A percentile compares a stretch with the other conserved stretches of the same genome.
phyloP scores from a whole-genome alignment of 768 basidiomycete genomes.

The Suillus subalutaceus region DNA sequence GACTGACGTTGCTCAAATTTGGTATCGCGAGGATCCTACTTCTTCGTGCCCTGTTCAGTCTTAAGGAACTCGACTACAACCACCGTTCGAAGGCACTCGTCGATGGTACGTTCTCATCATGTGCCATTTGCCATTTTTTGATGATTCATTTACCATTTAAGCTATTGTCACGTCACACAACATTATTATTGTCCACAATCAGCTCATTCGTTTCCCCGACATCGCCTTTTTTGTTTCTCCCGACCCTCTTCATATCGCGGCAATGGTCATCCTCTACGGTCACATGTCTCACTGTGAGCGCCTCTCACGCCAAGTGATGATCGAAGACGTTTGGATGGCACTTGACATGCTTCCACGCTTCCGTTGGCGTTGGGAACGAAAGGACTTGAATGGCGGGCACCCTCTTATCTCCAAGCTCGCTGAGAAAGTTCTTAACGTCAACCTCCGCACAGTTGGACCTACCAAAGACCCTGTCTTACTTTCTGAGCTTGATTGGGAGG shows the following conservation, averaged over 20 bases:
- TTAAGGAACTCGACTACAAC: constrained; percentile 66
- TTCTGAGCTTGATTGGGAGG: constrained; percentile 49
- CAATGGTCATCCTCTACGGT: constrained; percentile 89
- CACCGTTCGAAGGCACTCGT: constrained; percentile 72
- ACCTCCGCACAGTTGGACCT: constrained; percentile 58
- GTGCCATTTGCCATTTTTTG: constrained; percentile 7
- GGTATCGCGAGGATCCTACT: constrained; percentile 81
- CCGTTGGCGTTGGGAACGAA: constrained; percentile 92
- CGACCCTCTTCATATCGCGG: constrained; percentile 85
- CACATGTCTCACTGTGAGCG: constrained; percentile 79
- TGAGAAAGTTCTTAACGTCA: constrained; percentile 76
- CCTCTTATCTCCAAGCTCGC: constrained; percentile 85
- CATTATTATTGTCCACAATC: constrained; percentile 81
- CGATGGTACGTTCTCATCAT: constrained; percentile 58
- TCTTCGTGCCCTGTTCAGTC: constrained; percentile 77
- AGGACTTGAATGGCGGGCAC: constrained; percentile 76
- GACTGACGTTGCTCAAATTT: constrained; percentile 80
- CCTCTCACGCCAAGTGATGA: constrained; percentile 62
- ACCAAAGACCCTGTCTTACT: constrained; percentile 45
- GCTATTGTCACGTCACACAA: constrained; percentile 89
- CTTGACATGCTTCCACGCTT: constrained; percentile 87
- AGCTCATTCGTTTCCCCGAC: constrained; percentile 82
- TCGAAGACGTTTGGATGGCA: constrained; percentile 86
- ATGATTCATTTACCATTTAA: constrained; percentile 27
- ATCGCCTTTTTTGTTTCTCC: constrained; percentile 89